These are phyloP conservation scores for Aphanomyces euteiches DNA, from an alignment of 352 stramenopile species.

Conservation along the genomic window DNA sequence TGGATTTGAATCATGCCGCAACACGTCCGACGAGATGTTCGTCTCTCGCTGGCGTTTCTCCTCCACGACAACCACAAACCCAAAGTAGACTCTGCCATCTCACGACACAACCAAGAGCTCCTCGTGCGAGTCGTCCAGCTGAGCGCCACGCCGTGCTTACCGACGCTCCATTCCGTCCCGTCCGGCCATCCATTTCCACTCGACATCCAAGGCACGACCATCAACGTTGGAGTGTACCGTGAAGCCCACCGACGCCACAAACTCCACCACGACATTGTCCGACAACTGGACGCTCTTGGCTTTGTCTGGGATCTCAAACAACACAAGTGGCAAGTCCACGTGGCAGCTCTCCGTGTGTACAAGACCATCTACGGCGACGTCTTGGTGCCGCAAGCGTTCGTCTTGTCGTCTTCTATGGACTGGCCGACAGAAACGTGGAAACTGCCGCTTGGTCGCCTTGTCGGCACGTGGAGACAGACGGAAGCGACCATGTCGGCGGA, in stretches of 20 bases:
- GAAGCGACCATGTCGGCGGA: background rate
- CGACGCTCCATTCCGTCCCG: conserved; percentile 16
- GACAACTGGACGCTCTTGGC: background rate
- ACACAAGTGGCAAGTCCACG: conserved; percentile 20
- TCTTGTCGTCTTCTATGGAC: conserved; percentile 62
- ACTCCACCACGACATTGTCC: background rate
- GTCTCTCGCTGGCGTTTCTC: background rate
- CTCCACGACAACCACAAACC: background rate
- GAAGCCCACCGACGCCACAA: background rate
- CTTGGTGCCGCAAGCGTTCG: conserved; percentile 56
- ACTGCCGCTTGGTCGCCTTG: conserved; percentile 68
- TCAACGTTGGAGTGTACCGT: conserved; percentile 17
- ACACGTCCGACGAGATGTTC: background rate
- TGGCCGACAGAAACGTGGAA: conserved; percentile 84
- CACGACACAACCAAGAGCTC: background rate
- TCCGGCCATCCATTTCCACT: background rate
- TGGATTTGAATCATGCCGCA: background rate
- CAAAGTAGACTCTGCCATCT: background rate
- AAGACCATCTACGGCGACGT: conserved; percentile 74
- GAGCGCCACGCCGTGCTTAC: background rate
- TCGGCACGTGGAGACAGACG: conserved; percentile 5
- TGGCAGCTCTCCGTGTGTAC: conserved; percentile 72
- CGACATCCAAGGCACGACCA: background rate
- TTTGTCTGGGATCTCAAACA: conserved; percentile 28
- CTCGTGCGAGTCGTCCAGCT: background rate